Conservation (phyloP, 176 grass and related monocot genomes). For the Dactylis glomerata region DNA sequence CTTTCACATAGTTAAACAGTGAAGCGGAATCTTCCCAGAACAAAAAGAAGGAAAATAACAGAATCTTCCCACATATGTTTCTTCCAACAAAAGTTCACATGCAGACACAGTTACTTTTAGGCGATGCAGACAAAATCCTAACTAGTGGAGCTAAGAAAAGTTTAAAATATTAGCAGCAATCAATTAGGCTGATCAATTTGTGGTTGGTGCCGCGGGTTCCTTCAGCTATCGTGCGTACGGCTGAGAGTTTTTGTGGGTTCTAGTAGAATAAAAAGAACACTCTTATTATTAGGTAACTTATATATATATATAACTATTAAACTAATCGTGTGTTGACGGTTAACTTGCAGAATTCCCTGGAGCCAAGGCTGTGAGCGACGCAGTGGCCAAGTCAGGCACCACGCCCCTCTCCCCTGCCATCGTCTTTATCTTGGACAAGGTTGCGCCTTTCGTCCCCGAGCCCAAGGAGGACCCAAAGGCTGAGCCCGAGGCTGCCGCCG, state of each 20-base stretch:
- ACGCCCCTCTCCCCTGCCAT: constrained; percentile 47
- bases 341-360: constrained; percentile 65
- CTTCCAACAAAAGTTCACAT: neutral
- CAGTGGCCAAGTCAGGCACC: constrained; percentile 61
- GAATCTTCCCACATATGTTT: constrained; percentile 28
- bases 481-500: constrained; percentile 14
- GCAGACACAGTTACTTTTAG: neutral
- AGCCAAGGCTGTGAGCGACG: constrained; percentile 78
- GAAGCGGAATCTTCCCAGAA: constrained; percentile 25
- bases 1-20: neutral
- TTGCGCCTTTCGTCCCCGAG: constrained; percentile 63
- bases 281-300: neutral
- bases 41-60: constrained; percentile 2
- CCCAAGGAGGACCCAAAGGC: constrained; percentile 58
- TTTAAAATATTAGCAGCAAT: neutral
- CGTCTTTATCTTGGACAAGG: constrained; percentile 82
- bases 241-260: neutral
- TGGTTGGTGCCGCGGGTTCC: neutral
- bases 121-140: constrained; percentile 19
- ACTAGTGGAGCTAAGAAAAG: neutral
- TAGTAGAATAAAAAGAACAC: neutral
- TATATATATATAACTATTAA: neutral
- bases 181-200: neutral
- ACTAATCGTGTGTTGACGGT: neutral
- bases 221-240: neutral